Evolutionary conservation across 192 early-diverging fungal species (phyloP), one percentile per base, ranked within the genome.

Genomic region (Coemansia biformis): DNA sequence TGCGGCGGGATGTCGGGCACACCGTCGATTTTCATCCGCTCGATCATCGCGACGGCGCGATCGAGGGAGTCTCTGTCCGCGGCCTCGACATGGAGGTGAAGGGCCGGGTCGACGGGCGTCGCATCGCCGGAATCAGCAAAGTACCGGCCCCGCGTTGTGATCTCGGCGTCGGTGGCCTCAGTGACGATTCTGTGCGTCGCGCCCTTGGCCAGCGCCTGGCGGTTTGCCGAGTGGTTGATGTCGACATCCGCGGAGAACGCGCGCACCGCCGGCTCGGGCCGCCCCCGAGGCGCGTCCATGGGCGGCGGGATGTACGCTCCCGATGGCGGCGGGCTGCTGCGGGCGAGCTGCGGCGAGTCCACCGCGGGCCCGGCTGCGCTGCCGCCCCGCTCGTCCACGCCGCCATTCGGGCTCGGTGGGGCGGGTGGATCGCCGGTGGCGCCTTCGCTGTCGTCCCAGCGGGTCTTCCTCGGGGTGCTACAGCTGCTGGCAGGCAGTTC

Each of bases 81-180:
- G 1, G 88, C 91, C 46, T 81, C 76, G 8, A 93, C 61, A 48
- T 90, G 86, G 5, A 93, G 72, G 47, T 86, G 85, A 18, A 93
- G 75, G 2, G 87, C 85, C 38, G 91, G 91, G 22, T 88, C 84
- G 7, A 75, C 79, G 11, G 82, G 81, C 12, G 85, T 89, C 10
- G 87, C 87, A n/a, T 85, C 35, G 31, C 57, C 77, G 6, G 78
- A 58, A 55, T 92, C 80, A 21, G 80, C 66, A 61, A 90, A 92
- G 65, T 87, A 87, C 43, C 84, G 83, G 58, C 90, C 91, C 31
- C 84, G 68, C n/a, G 89, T 91, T 3, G 82, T 84, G 15, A 93
- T 78, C 55, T 84, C 84, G 63, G 51, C 47, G 30, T 40, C 85
- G 15, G 90, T 88, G 22, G 86, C 85, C 21, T 88, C 81, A 48